A percentile compares a stretch with the other conserved stretches of the same genome.
phyloP scores from a whole-genome alignment of 352 stramenopile genomes.

The Phytopythium montanum region DNA sequence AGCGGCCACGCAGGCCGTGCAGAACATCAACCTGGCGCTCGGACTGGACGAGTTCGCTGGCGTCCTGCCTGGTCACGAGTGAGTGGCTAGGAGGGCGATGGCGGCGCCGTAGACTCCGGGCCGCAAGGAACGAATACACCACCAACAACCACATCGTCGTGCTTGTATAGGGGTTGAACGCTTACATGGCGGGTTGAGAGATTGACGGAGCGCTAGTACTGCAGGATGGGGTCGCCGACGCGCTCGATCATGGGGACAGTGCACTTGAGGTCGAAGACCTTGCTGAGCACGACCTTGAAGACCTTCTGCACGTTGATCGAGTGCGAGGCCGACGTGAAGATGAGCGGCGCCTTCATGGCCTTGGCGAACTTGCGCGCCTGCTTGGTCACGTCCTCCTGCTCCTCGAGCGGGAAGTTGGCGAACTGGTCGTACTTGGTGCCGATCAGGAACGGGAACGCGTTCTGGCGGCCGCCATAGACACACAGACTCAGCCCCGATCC shows the following conservation, averaged over 20 bases:
- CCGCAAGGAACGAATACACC: slow-evolving; percentile 3
- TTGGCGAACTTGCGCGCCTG: slow-evolving; percentile 94
- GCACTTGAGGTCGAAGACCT: slow-evolving; percentile 93
- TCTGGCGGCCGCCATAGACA: slow-evolving; percentile 26
- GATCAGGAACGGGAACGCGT: slow-evolving; percentile 91
- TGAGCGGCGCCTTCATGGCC: slow-evolving; percentile 93
- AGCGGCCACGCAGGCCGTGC: slow-evolving; percentile 89
- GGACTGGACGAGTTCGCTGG: slow-evolving; percentile 86
- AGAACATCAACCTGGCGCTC: slow-evolving; percentile 95
- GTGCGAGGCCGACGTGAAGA: slow-evolving; percentile 92
- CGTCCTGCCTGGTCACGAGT: slow-evolving; percentile 25
- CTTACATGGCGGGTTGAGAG: not conserved
- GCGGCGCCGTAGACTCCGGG: not conserved
- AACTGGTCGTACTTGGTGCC: slow-evolving; percentile 96
- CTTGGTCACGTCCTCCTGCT: slow-evolving; percentile 94
- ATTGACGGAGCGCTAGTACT: slow-evolving; percentile 50
- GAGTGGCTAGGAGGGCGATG: not conserved
- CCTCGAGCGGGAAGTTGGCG: slow-evolving; percentile 84
- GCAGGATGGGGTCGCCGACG: slow-evolving; percentile 89
- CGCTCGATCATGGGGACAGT: slow-evolving; percentile 92
- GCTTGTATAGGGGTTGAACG: too few relatives aligned
- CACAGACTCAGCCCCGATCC: too few relatives aligned
- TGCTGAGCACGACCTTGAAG: slow-evolving; percentile 94
- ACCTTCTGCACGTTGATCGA: slow-evolving; percentile 96
- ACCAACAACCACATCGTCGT: not conserved